A percentile compares a stretch with the other conserved stretches of the same genome.
These are phyloP conservation scores for Blastobotrys buckinghamii DNA, from an alignment of 1,139 yeast genomes.

Conservation along the genomic window DNA sequence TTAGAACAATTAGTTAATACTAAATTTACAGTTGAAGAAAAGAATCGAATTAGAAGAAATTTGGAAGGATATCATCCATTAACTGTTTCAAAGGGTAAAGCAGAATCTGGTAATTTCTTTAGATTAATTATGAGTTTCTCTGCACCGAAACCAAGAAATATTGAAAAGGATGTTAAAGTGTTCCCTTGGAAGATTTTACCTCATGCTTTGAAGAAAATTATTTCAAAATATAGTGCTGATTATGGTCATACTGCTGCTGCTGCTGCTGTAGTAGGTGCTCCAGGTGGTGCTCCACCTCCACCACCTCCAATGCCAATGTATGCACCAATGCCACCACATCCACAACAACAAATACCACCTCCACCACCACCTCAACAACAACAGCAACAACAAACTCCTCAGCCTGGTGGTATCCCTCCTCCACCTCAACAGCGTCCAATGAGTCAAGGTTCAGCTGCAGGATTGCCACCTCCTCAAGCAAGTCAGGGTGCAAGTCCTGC, in stretches of 20 bases:
- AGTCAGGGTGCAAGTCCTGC: background rate
- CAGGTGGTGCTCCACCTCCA: slow-evolving; percentile 10
- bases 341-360: background rate
- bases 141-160: slow-evolving; percentile 63
- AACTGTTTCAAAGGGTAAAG: slow-evolving; percentile 49
- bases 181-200: slow-evolving; percentile 54
- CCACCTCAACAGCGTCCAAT: background rate
- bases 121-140: slow-evolving; percentile 57
- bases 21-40: slow-evolving; percentile 60
- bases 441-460: background rate
- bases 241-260: slow-evolving; percentile 15
- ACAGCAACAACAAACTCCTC: background rate
- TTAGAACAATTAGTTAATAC: slow-evolving; percentile 54
- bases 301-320: slow-evolving; percentile 7
- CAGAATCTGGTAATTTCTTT: slow-evolving; percentile 46
- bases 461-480: background rate
- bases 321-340: slow-evolving; percentile 3
- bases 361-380: slow-evolving; percentile 2
- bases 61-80: slow-evolving; percentile 60
- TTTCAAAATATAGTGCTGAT: slow-evolving; percentile 48
- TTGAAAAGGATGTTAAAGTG: slow-evolving; percentile 68
- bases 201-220: slow-evolving; percentile 54
- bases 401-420: background rate
- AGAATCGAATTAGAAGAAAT: slow-evolving; percentile 63
- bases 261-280: slow-evolving; percentile 4